Evolutionary conservation across 2,329 filamentous ascomycete species (phyloP).

Genomic region (Alternaria infectoria): DNA sequence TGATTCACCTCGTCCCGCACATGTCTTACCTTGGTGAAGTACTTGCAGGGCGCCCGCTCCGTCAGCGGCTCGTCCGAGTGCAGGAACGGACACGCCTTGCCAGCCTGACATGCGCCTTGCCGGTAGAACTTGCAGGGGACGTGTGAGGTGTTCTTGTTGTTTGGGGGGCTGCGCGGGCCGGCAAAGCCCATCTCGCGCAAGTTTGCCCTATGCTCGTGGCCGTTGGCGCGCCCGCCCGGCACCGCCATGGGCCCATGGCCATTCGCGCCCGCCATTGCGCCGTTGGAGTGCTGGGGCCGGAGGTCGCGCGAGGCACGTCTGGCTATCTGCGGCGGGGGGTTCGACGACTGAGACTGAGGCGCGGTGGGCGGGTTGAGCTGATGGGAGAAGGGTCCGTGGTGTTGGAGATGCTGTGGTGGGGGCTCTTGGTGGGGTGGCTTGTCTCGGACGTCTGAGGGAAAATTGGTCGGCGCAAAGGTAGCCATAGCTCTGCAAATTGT

Average conservation of each 20-base stretch:
- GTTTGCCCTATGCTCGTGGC: constrained; percentile 36
- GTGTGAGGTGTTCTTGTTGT: constrained; percentile 78
- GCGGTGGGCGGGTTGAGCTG: constrained; percentile 31
- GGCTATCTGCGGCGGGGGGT: constrained; percentile 28
- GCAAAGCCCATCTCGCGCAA: constrained; percentile 49
- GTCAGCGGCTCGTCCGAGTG: constrained; percentile 86
- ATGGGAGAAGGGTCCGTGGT: constrained; percentile 34
- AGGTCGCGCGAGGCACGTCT: constrained; percentile 42
- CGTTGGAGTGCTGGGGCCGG: constrained; percentile 34
- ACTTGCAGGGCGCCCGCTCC: constrained; percentile 92
- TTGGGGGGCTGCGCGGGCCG: constrained; percentile 55
- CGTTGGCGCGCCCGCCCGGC: constrained; percentile 42
- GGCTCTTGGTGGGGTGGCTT: constrained; percentile 41
- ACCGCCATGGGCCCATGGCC: constrained; percentile 47
- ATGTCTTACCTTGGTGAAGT: constrained; percentile 87
- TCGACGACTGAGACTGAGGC: constrained; percentile 23
- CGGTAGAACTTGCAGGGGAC: constrained; percentile 99
- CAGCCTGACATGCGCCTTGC: constrained; percentile 94
- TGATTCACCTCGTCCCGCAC: background rate
- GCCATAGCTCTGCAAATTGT: constrained; percentile 30
- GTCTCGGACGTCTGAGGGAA: constrained; percentile 27
- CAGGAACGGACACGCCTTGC: constrained; percentile 93
- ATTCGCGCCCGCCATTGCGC: constrained; percentile 44
- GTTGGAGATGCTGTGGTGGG: constrained; percentile 35
- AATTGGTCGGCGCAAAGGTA: constrained; percentile 33